Evolutionary conservation across 495 filamentous ascomycete genomes (phyloP).

Genomic region (Gamarada debralockiae): DNA sequence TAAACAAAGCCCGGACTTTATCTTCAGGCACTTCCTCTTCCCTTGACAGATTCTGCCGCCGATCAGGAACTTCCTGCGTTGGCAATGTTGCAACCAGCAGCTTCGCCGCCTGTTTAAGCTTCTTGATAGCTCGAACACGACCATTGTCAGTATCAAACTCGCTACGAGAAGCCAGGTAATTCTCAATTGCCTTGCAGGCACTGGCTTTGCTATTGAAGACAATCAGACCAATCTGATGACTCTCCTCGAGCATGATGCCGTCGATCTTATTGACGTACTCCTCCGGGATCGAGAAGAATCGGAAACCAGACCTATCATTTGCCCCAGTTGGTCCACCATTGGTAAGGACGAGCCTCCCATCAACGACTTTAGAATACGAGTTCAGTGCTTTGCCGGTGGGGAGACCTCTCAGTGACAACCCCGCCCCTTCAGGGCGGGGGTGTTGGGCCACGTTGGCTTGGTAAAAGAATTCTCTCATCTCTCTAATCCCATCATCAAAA

Average conservation of each 20-base stretch:
- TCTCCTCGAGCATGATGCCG: slow-evolving; percentile 36
- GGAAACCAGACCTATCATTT: slow-evolving; percentile 37
- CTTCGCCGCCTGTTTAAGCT: slow-evolving; percentile 2
- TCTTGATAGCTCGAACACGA: not conserved
- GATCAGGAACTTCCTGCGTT: not conserved
- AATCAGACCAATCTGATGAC: slow-evolving; percentile 23
- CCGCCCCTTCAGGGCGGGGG: slow-evolving; percentile 1
- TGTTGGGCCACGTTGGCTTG: slow-evolving; percentile 4
- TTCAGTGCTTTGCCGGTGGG: slow-evolving; percentile 37
- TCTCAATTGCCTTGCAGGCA: not conserved
- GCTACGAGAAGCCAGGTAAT: not conserved
- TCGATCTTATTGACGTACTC: slow-evolving; percentile 41
- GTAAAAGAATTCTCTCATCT: not conserved
- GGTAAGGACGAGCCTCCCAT: slow-evolving; percentile 18
- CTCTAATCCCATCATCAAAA: slow-evolving; percentile 8
- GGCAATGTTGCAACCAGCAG: slow-evolving; percentile 2
- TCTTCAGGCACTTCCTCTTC: not conserved
- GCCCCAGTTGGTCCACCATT: slow-evolving; percentile 15
- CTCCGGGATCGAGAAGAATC: slow-evolving; percentile 30
- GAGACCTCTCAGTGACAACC: slow-evolving; percentile 32
- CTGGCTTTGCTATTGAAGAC: slow-evolving; percentile 28
- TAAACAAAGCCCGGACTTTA: slow-evolving; percentile 5
- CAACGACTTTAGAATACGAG: slow-evolving; percentile 31
- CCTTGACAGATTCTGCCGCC: not conserved
- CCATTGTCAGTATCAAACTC: not conserved